Percentiles rank a stretch among this genome's conserved stretches.
Conservation (phyloP, 1,284 basidiomycete species). For the Leccinum subrobustum region DNA sequence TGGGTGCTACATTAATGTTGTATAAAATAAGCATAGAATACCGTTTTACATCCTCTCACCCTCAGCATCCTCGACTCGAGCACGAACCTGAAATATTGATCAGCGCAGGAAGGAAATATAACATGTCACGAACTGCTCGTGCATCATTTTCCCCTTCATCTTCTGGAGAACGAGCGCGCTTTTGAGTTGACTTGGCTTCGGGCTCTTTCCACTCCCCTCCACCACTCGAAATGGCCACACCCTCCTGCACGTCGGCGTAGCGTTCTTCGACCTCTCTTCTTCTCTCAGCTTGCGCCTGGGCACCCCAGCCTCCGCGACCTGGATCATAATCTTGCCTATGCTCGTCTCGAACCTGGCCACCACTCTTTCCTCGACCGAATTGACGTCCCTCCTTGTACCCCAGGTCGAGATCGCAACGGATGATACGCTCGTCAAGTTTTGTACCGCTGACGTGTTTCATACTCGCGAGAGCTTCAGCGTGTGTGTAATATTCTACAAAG, state of each 20-base stretch:
- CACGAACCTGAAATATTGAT: conserved; percentile 40
- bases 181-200: conserved; percentile 46
- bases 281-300: conserved; percentile 82
- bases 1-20: conserved; percentile 4
- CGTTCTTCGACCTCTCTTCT: conserved; percentile 85
- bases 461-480: conserved; percentile 89
- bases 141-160: conserved; percentile 52
- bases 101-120: conserved; percentile 6
- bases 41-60: conserved; percentile 61
- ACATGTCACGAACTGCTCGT: conserved; percentile 47
- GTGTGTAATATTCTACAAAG: conserved; percentile 98
- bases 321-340: conserved; percentile 97
- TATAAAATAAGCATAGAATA: conserved; percentile 20
- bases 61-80: conserved; percentile 60
- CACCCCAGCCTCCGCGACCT: conserved; percentile 95
- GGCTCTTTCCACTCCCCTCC: conserved; percentile 81
- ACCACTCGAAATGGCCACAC: conserved; percentile 80
- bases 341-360: conserved; percentile 95
- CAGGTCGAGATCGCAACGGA: conserved; percentile 97
- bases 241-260: conserved; percentile 82
- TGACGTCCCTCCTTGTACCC: conserved; percentile 97
- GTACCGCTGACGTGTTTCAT: conserved; percentile 95
- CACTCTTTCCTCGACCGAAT: conserved; percentile 95
- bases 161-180: conserved; percentile 68
- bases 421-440: conserved; percentile 98